Percentiles rank a stretch among this genome's conserved stretches.
These are phyloP conservation scores for Ophiostoma ulmi DNA, from an alignment of 2,329 filamentous ascomycete genomes.

Conservation along the genomic window DNA sequence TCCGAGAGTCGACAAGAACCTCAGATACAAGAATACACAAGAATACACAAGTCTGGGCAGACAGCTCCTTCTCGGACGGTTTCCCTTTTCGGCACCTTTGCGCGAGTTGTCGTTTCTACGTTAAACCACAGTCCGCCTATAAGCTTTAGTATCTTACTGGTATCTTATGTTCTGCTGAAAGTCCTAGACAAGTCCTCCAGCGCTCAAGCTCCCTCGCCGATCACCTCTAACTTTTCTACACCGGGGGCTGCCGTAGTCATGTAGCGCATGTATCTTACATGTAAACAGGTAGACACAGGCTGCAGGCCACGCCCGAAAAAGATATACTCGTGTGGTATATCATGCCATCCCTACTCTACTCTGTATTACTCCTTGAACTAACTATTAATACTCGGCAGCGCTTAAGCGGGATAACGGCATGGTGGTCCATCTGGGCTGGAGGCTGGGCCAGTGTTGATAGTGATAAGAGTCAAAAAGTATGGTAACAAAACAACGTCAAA, in stretches of 20 bases:
- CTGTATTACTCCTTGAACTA: neutral
- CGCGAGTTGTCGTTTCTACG: neutral
- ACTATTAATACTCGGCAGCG: slow-evolving; percentile 2
- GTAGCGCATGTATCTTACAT: neutral
- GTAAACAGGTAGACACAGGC: neutral
- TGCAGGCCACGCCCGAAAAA: slow-evolving; percentile 6
- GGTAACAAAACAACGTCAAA: neutral
- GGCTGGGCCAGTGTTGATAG: neutral
- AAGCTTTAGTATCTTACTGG: neutral
- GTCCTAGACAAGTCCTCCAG: neutral
- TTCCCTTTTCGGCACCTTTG: neutral
- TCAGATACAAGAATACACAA: neutral
- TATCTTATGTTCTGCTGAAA: neutral
- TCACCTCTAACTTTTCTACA: neutral
- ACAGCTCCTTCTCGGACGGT: slow-evolving; percentile 3
- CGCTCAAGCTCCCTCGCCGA: neutral
- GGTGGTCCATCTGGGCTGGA: neutral
- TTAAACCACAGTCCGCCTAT: too few species aligned
- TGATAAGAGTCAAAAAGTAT: neutral
- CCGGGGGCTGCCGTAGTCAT: neutral
- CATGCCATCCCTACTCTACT: neutral
- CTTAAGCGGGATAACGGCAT: neutral
- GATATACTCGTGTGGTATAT: neutral
- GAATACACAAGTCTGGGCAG: neutral
- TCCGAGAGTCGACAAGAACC: neutral